A percentile compares a stretch with the other conserved stretches of the same genome.
phyloP scores from a whole-genome alignment of 2,329 filamentous ascomycete species.

The Neonectria coccinea region DNA sequence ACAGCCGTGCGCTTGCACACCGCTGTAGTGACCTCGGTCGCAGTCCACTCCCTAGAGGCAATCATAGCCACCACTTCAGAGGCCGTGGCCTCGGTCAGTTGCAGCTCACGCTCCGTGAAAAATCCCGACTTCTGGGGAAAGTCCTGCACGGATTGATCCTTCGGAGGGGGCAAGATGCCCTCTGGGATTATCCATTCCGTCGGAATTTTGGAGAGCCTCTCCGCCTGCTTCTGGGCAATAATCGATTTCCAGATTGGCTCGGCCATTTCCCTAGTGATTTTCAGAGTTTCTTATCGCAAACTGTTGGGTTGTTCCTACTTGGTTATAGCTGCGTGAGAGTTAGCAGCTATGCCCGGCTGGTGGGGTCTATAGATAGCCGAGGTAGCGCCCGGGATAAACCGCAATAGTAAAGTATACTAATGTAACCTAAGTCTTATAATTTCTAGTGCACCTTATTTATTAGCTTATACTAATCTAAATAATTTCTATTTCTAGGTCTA shows the following conservation, averaged over 20 bases:
- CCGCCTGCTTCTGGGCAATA: conserved; percentile 3
- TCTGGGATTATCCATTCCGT: conserved; percentile 2
- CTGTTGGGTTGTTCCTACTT: not conserved
- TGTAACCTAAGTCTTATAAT: no score
- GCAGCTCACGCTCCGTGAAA: conserved; percentile 1
- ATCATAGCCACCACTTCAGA: conserved; percentile 6
- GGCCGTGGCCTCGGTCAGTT: conserved; percentile 2
- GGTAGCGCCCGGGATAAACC: no score
- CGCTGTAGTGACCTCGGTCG: conserved; percentile 13
- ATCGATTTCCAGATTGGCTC: conserved; percentile 4
- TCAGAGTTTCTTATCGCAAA: conserved; percentile 2
- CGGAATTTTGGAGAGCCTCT: conserved; percentile 2
- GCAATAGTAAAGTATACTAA: no score
- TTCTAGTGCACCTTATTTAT: no score
- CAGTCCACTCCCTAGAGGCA: conserved; percentile 1
- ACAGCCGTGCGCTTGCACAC: conserved; percentile 27
- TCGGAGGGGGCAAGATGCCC: not conserved
- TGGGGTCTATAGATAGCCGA: not conserved
- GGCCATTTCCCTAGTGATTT: conserved; percentile 1
- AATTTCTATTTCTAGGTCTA: no score
- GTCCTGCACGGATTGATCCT: conserved; percentile 2
- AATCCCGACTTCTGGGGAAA: conserved; percentile 3
- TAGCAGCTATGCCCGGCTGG: not conserved
- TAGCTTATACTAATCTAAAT: no score
- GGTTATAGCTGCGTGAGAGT: not conserved